phyloP scores from a whole-genome alignment of 768 basidiomycete genomes.

The Clathrus columnatus region DNA sequence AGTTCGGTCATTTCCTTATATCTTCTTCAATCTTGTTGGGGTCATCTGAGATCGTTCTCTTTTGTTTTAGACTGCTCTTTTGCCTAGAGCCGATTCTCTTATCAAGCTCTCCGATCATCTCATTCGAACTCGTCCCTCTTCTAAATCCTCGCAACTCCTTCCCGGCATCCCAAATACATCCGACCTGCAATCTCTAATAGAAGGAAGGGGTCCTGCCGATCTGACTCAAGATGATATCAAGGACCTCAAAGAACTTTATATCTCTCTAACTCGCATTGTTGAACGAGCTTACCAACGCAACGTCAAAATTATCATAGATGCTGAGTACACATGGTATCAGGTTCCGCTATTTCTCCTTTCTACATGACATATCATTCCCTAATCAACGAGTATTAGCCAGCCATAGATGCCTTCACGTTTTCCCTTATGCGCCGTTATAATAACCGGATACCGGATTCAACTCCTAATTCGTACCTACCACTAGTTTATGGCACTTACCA shows the following conservation, averaged over 20 bases:
- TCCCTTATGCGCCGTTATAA: slow-evolving; percentile 76
- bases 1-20: slow-evolving; percentile 29
- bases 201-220: slow-evolving; percentile 13
- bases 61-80: slow-evolving; percentile 48
- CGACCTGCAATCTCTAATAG: slow-evolving; percentile 48
- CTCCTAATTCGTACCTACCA: slow-evolving; percentile 31
- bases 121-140: slow-evolving; percentile 30
- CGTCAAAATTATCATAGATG: slow-evolving; percentile 72
- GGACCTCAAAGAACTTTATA: slow-evolving; percentile 51
- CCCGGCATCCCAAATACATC: slow-evolving; percentile 57
- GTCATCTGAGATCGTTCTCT: slow-evolving; percentile 8
- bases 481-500: slow-evolving; percentile 83
- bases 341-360: slow-evolving; percentile 22
- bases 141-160: slow-evolving; percentile 39
- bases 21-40: not conserved
- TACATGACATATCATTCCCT: not conserved
- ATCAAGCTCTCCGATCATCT: slow-evolving; percentile 55
- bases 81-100: slow-evolving; percentile 54
- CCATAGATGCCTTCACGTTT: slow-evolving; percentile 71
- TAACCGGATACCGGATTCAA: slow-evolving; percentile 19
- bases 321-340: slow-evolving; percentile 56
- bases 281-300: slow-evolving; percentile 47
- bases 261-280: slow-evolving; percentile 59
- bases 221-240: slow-evolving; percentile 50
- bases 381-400: slow-evolving; percentile 40